Conservation (phyloP, 768 basidiomycete genomes). For the Tulasnella sp. region DNA sequence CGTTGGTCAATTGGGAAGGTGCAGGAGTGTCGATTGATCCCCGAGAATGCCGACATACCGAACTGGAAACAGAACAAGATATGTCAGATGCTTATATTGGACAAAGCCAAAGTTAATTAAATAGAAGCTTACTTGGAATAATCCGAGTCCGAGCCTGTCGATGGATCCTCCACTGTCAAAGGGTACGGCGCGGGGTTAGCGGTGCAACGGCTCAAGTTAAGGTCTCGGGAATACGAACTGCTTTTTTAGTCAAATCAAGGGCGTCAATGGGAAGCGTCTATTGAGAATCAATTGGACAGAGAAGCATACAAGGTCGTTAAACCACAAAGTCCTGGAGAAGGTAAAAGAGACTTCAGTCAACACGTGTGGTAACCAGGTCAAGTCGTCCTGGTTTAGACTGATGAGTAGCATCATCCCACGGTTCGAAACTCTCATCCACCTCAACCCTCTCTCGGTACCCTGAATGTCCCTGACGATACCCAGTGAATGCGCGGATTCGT, state of each 20-base stretch:
- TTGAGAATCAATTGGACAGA: neutral
- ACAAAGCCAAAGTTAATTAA: no score
- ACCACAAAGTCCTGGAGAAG: neutral
- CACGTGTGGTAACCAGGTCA: neutral
- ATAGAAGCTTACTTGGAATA: slow-evolving; percentile 69
- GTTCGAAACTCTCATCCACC: neutral
- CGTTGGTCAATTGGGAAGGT: slow-evolving; percentile 19
- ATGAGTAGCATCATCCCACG: neutral
- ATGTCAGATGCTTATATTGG: neutral
- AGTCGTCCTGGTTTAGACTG: neutral
- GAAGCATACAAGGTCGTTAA: neutral
- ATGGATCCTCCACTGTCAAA: slow-evolving; percentile 26
- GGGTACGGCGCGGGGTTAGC: neutral
- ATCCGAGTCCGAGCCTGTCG: slow-evolving; percentile 82
- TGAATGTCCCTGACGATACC: neutral
- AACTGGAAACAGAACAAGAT: neutral
- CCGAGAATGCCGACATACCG: slow-evolving; percentile 3
- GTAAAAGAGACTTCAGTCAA: neutral
- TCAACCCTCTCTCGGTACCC: neutral
- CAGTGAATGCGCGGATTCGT: neutral
- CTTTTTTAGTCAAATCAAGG: neutral
- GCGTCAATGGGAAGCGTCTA: neutral
- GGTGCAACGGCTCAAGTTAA: neutral
- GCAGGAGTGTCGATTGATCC: neutral
- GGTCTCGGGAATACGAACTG: neutral